Evolutionary conservation across 2,329 filamentous ascomycete species (phyloP).

Genomic region (Penicillium sp.): DNA sequence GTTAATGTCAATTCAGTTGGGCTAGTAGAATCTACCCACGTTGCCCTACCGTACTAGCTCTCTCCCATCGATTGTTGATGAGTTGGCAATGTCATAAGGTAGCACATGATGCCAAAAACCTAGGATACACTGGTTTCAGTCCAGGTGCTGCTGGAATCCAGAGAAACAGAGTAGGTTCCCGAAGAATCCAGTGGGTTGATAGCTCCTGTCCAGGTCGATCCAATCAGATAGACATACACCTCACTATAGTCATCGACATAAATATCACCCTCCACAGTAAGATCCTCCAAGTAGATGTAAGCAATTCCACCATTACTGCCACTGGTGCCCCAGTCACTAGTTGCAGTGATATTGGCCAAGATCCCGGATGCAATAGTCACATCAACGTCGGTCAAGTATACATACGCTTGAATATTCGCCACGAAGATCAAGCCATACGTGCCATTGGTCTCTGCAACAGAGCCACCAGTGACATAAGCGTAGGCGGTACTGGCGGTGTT

Average conservation of each 20-base stretch:
- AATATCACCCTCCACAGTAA: slow-evolving; percentile 8
- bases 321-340: neutral
- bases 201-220: slow-evolving; percentile 12
- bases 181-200: slow-evolving; percentile 7
- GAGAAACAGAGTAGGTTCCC: slow-evolving; percentile 2
- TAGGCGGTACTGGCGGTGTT: slow-evolving; percentile 5
- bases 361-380: neutral
- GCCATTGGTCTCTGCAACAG: slow-evolving; percentile 12
- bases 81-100: neutral
- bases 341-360: slow-evolving; percentile 2
- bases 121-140: neutral
- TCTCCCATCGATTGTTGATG: neutral
- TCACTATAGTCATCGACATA: slow-evolving; percentile 16
- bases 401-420: slow-evolving; percentile 12
- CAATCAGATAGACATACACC: slow-evolving; percentile 4
- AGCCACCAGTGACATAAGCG: slow-evolving; percentile 16
- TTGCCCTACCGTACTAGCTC: neutral
- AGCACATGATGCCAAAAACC: neutral
- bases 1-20: neutral
- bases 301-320: slow-evolving; percentile 6
- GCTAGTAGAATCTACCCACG: too few species aligned
- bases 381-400: slow-evolving; percentile 13
- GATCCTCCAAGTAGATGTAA: slow-evolving; percentile 9
- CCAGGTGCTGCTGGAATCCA: slow-evolving; percentile 14
- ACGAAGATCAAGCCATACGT: slow-evolving; percentile 13